These are phyloP conservation scores for Candida insectalens DNA, from an alignment of 805 yeast genomes.

Conservation along the genomic window DNA sequence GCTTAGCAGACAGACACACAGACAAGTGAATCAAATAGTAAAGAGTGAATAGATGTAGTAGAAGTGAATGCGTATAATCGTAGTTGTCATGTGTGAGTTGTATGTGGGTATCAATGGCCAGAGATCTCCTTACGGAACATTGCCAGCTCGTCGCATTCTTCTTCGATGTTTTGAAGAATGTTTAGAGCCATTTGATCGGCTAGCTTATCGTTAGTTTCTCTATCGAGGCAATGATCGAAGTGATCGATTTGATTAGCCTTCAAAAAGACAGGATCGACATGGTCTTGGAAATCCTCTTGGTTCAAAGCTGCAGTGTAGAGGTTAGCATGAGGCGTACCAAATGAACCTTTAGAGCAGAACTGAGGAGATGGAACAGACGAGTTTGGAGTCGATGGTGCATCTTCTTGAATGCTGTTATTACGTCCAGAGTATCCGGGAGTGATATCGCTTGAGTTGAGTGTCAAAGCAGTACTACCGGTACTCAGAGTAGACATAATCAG, in stretches of 20 bases:
- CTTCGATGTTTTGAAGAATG: constrained; percentile 20
- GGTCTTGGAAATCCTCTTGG: constrained; percentile 3
- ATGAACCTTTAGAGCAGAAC: not conserved
- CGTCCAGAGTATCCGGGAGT: not conserved
- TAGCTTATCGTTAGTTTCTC: constrained; percentile 18
- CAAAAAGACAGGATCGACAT: constrained; percentile 17
- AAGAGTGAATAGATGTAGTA: too few species aligned
- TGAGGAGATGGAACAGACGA: not conserved
- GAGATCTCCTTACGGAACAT: constrained; percentile 21
- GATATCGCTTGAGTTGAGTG: not conserved
- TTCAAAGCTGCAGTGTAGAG: not conserved
- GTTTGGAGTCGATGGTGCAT: not conserved
- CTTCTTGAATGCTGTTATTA: not conserved
- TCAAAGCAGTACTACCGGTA: constrained; percentile 9
- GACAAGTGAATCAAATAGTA: too few species aligned
- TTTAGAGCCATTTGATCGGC: constrained; percentile 27
- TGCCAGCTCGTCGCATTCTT: constrained; percentile 22
- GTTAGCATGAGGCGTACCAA: not conserved
- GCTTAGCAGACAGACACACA: too few species aligned
- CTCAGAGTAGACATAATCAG: constrained; percentile 7
- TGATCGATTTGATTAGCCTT: constrained; percentile 25
- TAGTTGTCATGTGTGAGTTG: too few species aligned
- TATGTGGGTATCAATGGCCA: too few species aligned
- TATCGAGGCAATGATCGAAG: constrained; percentile 17
- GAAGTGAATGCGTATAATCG: too few species aligned